Evolutionary conservation across 164 flowering plant species (phyloP).

Genomic region (Protea cynaroides): DNA sequence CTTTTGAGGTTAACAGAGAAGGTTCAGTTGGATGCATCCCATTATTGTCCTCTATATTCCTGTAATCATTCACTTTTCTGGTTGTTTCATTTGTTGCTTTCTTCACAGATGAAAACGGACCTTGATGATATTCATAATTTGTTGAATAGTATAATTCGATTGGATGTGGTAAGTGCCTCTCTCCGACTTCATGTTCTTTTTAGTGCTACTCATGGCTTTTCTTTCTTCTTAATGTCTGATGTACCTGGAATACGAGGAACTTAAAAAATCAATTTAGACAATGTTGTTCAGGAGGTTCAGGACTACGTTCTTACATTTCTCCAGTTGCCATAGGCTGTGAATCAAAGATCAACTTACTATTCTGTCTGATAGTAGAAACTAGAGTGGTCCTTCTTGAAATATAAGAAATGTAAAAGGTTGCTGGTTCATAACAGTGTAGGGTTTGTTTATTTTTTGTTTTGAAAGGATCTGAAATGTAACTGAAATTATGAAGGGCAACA

Average conservation of each 20-base stretch:
- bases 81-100: slow-evolving; percentile 13
- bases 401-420: too few species aligned
- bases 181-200: not conserved
- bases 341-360: too few species aligned
- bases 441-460: too few species aligned
- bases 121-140: slow-evolving; percentile 52
- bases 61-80: not conserved
- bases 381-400: too few species aligned
- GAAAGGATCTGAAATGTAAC: too few species aligned
- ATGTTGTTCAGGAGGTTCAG: too few species aligned
- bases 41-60: slow-evolving; percentile 5
- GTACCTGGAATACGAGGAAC: not conserved
- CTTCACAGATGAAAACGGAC: slow-evolving; percentile 54
- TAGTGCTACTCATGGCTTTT: not conserved
- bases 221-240: not conserved
- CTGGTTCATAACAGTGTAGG: too few species aligned
- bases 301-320: too few species aligned
- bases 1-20: slow-evolving; percentile 64
- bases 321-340: too few species aligned
- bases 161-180: slow-evolving; percentile 62
- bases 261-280: too few species aligned
- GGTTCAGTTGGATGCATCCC: slow-evolving; percentile 35
- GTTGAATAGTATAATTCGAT: slow-evolving; percentile 34
- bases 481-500: too few species aligned
- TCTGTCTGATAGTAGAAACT: too few species aligned